These are phyloP conservation scores for Arthrinium phaeospermum DNA, from an alignment of 2,329 filamentous ascomycete genomes.

Conservation along the genomic window DNA sequence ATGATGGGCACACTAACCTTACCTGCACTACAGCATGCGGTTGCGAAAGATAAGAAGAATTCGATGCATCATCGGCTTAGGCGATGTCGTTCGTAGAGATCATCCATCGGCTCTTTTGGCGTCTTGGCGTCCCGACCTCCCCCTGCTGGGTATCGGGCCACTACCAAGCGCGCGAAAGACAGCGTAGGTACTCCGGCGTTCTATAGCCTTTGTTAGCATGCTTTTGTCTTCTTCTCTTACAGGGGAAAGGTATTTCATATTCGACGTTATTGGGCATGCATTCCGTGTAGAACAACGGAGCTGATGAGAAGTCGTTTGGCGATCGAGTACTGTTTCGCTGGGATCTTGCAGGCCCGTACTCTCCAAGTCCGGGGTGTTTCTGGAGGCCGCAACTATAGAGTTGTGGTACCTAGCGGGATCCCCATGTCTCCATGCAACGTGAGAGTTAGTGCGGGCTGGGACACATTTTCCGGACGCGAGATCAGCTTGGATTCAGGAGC, in stretches of 20 bases:
- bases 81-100: conserved; percentile 7
- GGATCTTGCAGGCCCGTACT: neutral
- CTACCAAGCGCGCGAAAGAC: neutral
- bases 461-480: neutral
- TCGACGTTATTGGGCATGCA: no score
- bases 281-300: no score
- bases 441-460: neutral
- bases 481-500: neutral
- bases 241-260: neutral
- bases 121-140: neutral
- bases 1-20: neutral
- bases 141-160: neutral
- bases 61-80: conserved; percentile 1
- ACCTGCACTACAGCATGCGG: neutral
- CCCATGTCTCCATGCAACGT: neutral
- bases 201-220: neutral
- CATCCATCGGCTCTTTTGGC: neutral
- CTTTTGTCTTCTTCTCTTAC: neutral
- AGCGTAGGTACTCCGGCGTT: neutral
- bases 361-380: neutral
- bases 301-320: no score
- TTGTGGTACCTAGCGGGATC: neutral
- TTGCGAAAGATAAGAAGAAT: conserved; percentile 12
- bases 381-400: neutral
- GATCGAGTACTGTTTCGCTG: neutral